Base-by-base conservation (phyloP, 2,329 filamentous ascomycete genomes). In the Sporothrix variecibatus region DNA sequence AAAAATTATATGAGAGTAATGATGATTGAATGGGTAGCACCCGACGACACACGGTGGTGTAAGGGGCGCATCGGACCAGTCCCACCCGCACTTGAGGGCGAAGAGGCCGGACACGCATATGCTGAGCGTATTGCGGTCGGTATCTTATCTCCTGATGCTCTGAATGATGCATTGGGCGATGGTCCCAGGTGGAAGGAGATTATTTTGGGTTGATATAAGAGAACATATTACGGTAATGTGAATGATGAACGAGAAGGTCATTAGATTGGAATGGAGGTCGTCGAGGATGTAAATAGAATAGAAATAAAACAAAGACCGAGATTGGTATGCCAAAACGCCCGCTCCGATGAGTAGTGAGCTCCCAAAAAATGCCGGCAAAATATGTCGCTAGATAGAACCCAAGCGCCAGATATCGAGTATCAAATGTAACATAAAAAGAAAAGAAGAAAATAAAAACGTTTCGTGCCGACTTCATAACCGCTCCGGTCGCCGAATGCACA, bases 401-500 rank as follows among this genome's bases (percentile, higher is more conserved):
- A 46, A 43, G 8, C 20, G 60, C 60, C 38, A 23, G 28, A 26
- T 26, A 40, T 20, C 3, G 3, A 51, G n/a, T n/a, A 4, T 11
- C 23, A 56, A 58, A 71, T 17, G 31, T 31, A 3, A 58, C 17
- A 58, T 17, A n/a, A 68, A 67, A 1, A 17, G 38, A 53, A 38
- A 70, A 6, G 28, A 12, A 7, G 56, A 17, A 38, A 6, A 20
- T 7, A 15, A 64, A 38, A 31, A 3, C 3, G 17, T 20, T n/a
- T 34, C 31, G 3, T 11, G n/a, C 23, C 8, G 4, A 1, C 20
- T 11, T 58, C 28, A 75, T 26, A 75, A 38, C 17, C 62, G 64
- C 65, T 77, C 76, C 1, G 75, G 73, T 46, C 67, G 72, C 26
- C 76, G 73, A 9, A 77, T 67, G 46, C 74, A 49, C 46, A 20